Base-by-base conservation (phyloP, 768 basidiomycete species). In the Termitomyces titanicus region DNA sequence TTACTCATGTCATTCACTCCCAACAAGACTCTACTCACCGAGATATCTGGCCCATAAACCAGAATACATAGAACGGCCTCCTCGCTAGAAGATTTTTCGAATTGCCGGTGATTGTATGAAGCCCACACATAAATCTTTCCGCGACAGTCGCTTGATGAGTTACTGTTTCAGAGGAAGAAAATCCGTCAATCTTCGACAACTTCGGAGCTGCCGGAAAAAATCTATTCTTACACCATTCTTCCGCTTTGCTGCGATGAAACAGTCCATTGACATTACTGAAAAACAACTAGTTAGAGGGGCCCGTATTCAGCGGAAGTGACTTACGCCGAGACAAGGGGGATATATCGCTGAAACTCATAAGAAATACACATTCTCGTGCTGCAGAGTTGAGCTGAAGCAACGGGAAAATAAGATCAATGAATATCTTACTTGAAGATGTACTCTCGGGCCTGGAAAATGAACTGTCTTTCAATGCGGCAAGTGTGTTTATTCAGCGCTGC, bases 11-110 rank as follows among this genome's bases (percentile, higher is more conserved):
- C 42, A 60, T 18, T 49, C 9, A 53, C 59, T 55, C 50, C 38
- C 9, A 35, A 40, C 40, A 46, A 22, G 31, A 51, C 25, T 17
- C 43, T 51, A 66, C 67, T 50, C 54, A 81, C 84, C 82, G 77
- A 64, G 73, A 75, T 51, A 89, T 79, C 68, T 88, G 85, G 20
- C 78, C 78, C 84, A 87, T 85, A 64, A 89, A 88, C 86, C 86
- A 89, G 66, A 86, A 86, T 22, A 82, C 74, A 64, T 82, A 86
- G 64, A 85, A 86, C 10, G 88, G 88, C 53, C 86, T 72, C 15
- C 79, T 73, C 3, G 81, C 71, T 22, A 89, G 67, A 31, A 75
- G 66, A 56, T 81, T 78, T 38, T 65, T 72, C 24, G 73, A 64
- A 57, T 76, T 74, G 15, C 84, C 85, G 9, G 87, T 88, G 58